Base-by-base conservation (phyloP, 2,329 filamentous ascomycete species). In the Phaeosphaeriaceae sp. region DNA sequence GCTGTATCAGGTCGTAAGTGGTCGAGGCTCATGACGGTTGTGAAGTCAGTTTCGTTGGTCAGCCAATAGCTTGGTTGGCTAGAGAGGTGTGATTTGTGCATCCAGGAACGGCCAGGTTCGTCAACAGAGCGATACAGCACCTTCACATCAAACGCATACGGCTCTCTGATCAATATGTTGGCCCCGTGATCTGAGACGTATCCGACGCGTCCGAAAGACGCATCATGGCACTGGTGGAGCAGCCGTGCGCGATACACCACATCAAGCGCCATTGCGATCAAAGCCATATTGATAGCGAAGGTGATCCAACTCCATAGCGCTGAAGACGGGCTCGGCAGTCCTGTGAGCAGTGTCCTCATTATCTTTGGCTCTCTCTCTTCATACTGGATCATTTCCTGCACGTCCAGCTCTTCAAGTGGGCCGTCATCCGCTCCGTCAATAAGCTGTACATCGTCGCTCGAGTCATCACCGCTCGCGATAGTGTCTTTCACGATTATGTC, bases 141-240 rank as follows among this genome's bases (percentile, higher is more conserved):
- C 41, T 55, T 82, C 68, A 96, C 82, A 61, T 88, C 85, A 28
- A 81, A 70, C 42, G 84, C 79, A 60, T 96, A 84, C 1, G 94
- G 91, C 72, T 97, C 94, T 48, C 94, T 84, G 38, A 99, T 80
- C 21, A 99, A 77, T 32, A 99, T 81, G 52, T 86, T 92, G 17
- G 92, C 94, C 47, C 87, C 87, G 0, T 81, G 83, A 15, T 89
- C 83, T 4, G 92, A 96, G 21, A 97, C 87, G 70, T 93, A 93
- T 20, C 94, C 94, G 13, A 96, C 78, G 7, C 94, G 84, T 33
- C 90, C 89, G 70, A 99, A 96, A 0, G 92, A 90, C 9, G 96
- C 77, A 57, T 95, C 86, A 21, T 89, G 77, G 20, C 81, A 85
- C 3, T 87, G 85, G 70, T 96, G 81, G 28, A 88, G 82, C 50